Percentiles rank a stretch among this genome's conserved stretches.
These are phyloP conservation scores for Ambrosiella cleistominuta DNA, from an alignment of 2,329 filamentous ascomycete species.

Conservation along the genomic window DNA sequence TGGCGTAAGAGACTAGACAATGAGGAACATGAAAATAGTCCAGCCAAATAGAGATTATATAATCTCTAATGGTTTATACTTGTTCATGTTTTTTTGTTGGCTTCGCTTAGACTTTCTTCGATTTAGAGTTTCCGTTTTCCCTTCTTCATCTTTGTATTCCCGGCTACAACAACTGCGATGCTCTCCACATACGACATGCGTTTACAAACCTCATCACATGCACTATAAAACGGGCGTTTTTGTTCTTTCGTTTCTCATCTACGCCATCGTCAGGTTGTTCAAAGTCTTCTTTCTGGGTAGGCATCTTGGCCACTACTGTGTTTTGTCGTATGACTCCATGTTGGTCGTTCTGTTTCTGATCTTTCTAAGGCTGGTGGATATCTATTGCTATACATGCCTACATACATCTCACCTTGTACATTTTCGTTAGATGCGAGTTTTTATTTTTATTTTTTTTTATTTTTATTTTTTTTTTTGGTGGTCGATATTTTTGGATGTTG, in stretches of 20 bases:
- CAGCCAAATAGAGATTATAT: constrained; percentile 10
- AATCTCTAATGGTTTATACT: not conserved
- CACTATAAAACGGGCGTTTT: constrained; percentile 6
- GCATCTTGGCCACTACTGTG: not conserved
- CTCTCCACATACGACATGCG: not conserved
- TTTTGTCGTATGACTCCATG: not conserved
- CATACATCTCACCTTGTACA: not conserved
- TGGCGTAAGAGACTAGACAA: constrained; percentile 64
- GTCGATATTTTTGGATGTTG: not conserved
- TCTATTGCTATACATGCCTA: constrained; percentile 12
- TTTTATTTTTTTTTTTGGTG: constrained; percentile 6
- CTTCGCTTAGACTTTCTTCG: constrained; percentile 8
- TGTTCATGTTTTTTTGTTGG: constrained; percentile 2
- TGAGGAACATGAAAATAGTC: constrained; percentile 22
- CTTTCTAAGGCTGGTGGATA: not conserved
- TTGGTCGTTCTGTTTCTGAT: constrained; percentile 2
- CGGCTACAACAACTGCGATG: constrained; percentile 3
- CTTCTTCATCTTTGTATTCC: constrained; percentile 12
- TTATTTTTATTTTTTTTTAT: constrained; percentile 5
- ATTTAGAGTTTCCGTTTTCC: constrained; percentile 9
- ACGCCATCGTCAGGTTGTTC: constrained; percentile 12
- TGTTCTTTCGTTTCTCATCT: constrained; percentile 8
- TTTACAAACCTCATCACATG: not conserved
- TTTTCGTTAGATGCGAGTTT: constrained; percentile 4
- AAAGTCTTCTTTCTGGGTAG: constrained; percentile 13